Conservation (phyloP, 2,329 filamentous ascomycete species). For the Penicillium concentricum region DNA sequence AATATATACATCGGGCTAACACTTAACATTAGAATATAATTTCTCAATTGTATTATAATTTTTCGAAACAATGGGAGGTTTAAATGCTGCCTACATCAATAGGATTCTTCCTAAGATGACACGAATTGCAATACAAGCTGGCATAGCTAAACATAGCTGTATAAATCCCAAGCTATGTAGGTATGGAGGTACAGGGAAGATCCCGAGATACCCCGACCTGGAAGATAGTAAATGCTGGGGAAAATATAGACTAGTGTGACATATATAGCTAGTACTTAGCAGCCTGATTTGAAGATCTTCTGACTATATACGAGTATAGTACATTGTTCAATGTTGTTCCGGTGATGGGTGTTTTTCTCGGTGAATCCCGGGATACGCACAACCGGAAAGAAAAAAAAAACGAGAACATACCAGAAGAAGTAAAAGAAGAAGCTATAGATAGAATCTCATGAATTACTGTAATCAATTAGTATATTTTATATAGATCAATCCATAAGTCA, state of each 20-base stretch:
- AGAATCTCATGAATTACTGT: not conserved
- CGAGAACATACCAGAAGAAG: not conserved
- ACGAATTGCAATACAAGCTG: not conserved
- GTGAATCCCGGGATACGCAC: slow-evolving; percentile 10
- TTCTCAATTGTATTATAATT: not conserved
- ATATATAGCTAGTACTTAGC: not conserved
- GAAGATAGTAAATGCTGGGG: not conserved
- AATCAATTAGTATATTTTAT: not conserved
- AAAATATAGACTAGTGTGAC: not conserved
- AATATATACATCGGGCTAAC: not conserved
- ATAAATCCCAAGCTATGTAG: not conserved
- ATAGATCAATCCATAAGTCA: not conserved
- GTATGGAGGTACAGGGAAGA: not conserved
- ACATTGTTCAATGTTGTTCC: not conserved
- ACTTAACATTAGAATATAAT: not conserved
- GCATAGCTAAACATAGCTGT: not conserved
- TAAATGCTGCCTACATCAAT: not conserved
- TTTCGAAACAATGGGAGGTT: no score
- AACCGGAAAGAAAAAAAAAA: not conserved
- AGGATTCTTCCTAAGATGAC: no score
- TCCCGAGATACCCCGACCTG: not conserved
- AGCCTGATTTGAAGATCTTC: not conserved
- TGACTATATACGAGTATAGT: not conserved
- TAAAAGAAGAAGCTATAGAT: not conserved
- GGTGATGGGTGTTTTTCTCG: slow-evolving; percentile 11